These are phyloP conservation scores for Obba rivulosa DNA, from an alignment of 768 basidiomycete genomes.

Conservation along the genomic window DNA sequence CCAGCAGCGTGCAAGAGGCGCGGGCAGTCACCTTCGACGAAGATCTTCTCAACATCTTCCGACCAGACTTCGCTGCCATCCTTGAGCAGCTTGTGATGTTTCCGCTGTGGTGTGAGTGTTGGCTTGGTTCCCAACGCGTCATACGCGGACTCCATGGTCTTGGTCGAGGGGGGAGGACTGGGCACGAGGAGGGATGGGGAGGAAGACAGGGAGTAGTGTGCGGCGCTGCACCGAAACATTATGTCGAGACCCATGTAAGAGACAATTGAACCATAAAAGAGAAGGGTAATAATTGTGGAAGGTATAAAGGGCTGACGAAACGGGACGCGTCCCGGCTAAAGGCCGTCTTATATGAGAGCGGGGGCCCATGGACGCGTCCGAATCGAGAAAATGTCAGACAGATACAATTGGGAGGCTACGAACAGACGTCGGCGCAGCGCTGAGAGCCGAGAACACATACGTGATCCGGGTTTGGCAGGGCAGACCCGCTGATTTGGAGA, in stretches of 20 bases:
- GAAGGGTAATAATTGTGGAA: slow-evolving; percentile 21
- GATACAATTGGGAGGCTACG: slow-evolving; percentile 3
- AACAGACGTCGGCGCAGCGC: slow-evolving; percentile 16
- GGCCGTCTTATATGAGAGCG: slow-evolving; percentile 20
- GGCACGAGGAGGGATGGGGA: slow-evolving; percentile 23
- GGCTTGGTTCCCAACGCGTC: slow-evolving; percentile 21
- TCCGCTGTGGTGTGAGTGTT: slow-evolving; percentile 68
- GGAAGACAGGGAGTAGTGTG: slow-evolving; percentile 22
- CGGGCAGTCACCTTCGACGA: slow-evolving; percentile 56
- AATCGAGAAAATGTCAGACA: slow-evolving; percentile 3
- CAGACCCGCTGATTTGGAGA: slow-evolving; percentile 22
- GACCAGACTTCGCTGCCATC: slow-evolving; percentile 85
- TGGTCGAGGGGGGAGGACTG: slow-evolving; percentile 12
- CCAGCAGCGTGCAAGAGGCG: neutral
- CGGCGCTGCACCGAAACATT: slow-evolving; percentile 24
- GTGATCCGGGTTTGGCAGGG: slow-evolving; percentile 23
- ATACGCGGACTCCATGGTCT: slow-evolving; percentile 16
- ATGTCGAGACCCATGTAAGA: slow-evolving; percentile 19
- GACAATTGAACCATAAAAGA: slow-evolving; percentile 7
- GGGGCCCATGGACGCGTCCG: slow-evolving; percentile 1
- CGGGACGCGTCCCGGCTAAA: slow-evolving; percentile 9
- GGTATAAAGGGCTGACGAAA: slow-evolving; percentile 20
- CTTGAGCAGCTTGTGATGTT: slow-evolving; percentile 81
- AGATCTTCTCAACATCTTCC: slow-evolving; percentile 68
- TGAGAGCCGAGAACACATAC: slow-evolving; percentile 15